Percentiles rank a stretch among this genome's conserved stretches.
Evolutionary conservation across 2,329 filamentous ascomycete genomes (phyloP).

Genomic region (Niveomyces coronatus): DNA sequence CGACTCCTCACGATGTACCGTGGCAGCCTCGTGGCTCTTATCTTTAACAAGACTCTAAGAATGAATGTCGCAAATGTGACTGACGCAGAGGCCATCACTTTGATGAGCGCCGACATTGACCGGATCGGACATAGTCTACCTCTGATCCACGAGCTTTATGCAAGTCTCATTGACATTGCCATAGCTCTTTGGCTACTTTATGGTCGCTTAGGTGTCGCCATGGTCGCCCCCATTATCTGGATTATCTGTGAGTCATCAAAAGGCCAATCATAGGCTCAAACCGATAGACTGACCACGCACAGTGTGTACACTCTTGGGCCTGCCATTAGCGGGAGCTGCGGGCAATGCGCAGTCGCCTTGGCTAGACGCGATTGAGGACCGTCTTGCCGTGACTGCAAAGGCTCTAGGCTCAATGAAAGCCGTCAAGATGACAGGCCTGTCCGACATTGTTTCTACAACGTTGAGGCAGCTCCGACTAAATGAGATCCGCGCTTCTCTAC

Average conservation of each 20-base stretch:
- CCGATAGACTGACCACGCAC: neutral
- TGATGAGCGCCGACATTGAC: conserved; percentile 3
- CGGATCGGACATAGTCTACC: neutral
- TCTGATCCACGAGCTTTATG: conserved; percentile 15
- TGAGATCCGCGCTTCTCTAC: conserved; percentile 24
- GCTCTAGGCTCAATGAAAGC: conserved; percentile 25
- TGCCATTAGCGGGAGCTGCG: conserved; percentile 14
- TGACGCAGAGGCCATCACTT: neutral
- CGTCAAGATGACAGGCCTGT: conserved; percentile 31
- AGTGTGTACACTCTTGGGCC: conserved; percentile 11
- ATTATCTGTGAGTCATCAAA: conserved; percentile 11
- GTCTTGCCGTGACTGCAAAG: conserved; percentile 16
- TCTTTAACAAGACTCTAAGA: conserved; percentile 35
- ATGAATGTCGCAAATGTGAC: conserved; percentile 15
- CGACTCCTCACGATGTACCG: neutral
- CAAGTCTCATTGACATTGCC: conserved; percentile 22
- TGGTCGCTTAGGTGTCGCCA: conserved; percentile 14
- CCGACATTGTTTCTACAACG: neutral
- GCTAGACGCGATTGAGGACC: conserved; percentile 17
- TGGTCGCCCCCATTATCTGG: conserved; percentile 14
- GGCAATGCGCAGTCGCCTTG: conserved; percentile 16
- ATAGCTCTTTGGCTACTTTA: conserved; percentile 25
- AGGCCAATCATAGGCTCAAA: neutral
- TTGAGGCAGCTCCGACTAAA: conserved; percentile 10
- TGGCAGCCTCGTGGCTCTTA: conserved; percentile 28